These are phyloP conservation scores for Aspergillus ochraceoroseus DNA, from an alignment of 2,329 filamentous ascomycete species.

Conservation along the genomic window DNA sequence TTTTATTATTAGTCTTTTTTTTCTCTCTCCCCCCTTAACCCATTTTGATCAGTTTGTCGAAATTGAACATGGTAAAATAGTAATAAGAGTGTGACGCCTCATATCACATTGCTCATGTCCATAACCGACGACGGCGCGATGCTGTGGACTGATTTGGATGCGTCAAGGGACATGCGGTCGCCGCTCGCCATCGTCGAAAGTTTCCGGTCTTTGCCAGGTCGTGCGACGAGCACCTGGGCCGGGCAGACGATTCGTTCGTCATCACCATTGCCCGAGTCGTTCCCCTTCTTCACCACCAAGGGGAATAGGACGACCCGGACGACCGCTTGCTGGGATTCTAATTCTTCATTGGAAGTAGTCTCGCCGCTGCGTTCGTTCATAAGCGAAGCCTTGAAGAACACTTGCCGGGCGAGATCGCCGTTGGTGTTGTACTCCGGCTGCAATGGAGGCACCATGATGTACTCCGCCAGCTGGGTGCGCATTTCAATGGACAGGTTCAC, in stretches of 20 bases:
- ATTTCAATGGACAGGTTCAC: constrained; percentile 92
- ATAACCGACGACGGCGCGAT: constrained; percentile 39
- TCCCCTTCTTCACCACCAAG: constrained; percentile 90
- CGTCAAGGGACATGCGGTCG: constrained; percentile 43
- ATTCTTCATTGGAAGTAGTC: constrained; percentile 66
- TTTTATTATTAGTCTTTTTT: too few relatives aligned
- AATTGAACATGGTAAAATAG: constrained; percentile 9
- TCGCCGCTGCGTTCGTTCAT: constrained; percentile 89
- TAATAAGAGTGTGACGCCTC: constrained; percentile 39
- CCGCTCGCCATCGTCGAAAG: constrained; percentile 38
- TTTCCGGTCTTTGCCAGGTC: constrained; percentile 44
- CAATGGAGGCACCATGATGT: constrained; percentile 94
- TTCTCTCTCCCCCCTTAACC: too few relatives aligned
- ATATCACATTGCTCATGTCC: constrained; percentile 44
- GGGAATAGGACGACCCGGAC: constrained; percentile 94
- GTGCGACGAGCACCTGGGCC: constrained; percentile 81
- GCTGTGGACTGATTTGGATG: constrained; percentile 39
- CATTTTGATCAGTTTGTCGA: background rate
- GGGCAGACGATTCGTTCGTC: constrained; percentile 95
- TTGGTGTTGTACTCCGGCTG: constrained; percentile 93
- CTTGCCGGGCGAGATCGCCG: constrained; percentile 80
- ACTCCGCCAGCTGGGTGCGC: constrained; percentile 93
- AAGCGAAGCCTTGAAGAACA: constrained; percentile 83
- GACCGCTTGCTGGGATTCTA: constrained; percentile 69
- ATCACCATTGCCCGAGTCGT: constrained; percentile 79